Percentiles rank a stretch among this genome's conserved stretches.
Conservation (phyloP, 345 rosid species). For the Eucalyptus paniculata region DNA sequence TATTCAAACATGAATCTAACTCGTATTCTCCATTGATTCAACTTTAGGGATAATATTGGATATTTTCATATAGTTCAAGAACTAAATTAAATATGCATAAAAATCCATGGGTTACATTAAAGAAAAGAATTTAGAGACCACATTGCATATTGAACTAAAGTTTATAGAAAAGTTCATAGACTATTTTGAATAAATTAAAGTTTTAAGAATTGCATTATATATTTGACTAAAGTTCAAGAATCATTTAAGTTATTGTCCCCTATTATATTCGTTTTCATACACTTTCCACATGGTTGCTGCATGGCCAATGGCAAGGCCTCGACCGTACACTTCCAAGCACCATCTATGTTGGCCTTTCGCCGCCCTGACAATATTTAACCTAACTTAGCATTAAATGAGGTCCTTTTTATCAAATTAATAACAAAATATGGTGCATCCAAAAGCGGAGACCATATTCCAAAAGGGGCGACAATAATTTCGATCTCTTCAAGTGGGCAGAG, state of each 20-base stretch:
- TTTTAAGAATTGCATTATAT: rapidly evolving
- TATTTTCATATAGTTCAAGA: too few species aligned
- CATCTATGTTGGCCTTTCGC: neutral
- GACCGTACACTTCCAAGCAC: neutral
- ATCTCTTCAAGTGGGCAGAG: neutral
- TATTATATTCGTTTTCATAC: neutral
- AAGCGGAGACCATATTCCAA: neutral
- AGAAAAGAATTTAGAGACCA: too few species aligned
- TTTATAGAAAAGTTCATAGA: rapidly evolving
- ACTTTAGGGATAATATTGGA: rapidly evolving
- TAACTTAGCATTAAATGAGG: neutral
- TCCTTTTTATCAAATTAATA: neutral
- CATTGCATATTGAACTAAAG: too few species aligned
- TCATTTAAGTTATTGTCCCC: rapidly evolving
- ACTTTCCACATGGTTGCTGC: neutral
- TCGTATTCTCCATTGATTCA: too few species aligned
- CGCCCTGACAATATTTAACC: neutral
- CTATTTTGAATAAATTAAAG: too few species aligned
- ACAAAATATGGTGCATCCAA: neutral
- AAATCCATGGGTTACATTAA: rapidly evolving
- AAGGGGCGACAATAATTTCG: neutral
- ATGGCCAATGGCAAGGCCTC: neutral
- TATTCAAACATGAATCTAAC: neutral
- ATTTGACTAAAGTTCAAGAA: rapidly evolving
- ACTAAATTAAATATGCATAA: too few species aligned